A percentile compares a stretch with the other conserved stretches of the same genome.
Evolutionary conservation across 805 yeast genomes (phyloP).

Genomic region (Kazachstania psychrophila): DNA sequence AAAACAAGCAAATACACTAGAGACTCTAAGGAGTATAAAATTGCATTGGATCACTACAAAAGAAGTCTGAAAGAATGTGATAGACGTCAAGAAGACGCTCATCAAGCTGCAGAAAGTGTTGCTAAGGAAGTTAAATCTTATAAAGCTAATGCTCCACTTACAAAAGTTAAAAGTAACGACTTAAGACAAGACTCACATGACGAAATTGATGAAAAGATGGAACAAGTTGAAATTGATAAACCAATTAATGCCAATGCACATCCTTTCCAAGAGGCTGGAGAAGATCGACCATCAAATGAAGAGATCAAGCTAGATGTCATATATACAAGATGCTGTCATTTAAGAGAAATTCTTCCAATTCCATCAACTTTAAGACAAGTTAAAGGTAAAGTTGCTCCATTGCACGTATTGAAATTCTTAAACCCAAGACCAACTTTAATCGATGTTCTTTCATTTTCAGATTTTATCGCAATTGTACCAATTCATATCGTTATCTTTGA

Average conservation of each 20-base stretch:
- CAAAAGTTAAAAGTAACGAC: not conserved
- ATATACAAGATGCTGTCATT: conserved; percentile 88
- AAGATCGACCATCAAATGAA: conserved; percentile 5
- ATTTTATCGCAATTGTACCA: conserved; percentile 80
- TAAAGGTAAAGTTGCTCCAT: conserved; percentile 65
- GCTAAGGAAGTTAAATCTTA: conserved; percentile 54
- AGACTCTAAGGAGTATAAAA: conserved; percentile 37
- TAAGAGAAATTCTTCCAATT: conserved; percentile 84
- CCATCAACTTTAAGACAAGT: conserved; percentile 82
- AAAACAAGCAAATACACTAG: conserved; percentile 15
- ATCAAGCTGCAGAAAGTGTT: conserved; percentile 56
- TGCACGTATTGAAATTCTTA: conserved; percentile 59
- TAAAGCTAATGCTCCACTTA: conserved; percentile 18
- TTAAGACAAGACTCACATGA: not conserved
- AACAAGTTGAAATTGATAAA: conserved; percentile 44
- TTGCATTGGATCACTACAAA: conserved; percentile 53
- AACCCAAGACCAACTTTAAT: conserved; percentile 88
- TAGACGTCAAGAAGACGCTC: conserved; percentile 70
- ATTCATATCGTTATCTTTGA: conserved; percentile 67
- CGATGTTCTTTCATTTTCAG: conserved; percentile 81
- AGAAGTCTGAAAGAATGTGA: conserved; percentile 50
- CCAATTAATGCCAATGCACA: conserved; percentile 58
- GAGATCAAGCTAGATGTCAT: conserved; percentile 46
- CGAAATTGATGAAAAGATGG: conserved; percentile 1
- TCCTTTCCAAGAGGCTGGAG: conserved; percentile 36